Evolutionary conservation across 1,139 yeast genomes (phyloP).

Genomic region (Hansenula lynferdii): DNA sequence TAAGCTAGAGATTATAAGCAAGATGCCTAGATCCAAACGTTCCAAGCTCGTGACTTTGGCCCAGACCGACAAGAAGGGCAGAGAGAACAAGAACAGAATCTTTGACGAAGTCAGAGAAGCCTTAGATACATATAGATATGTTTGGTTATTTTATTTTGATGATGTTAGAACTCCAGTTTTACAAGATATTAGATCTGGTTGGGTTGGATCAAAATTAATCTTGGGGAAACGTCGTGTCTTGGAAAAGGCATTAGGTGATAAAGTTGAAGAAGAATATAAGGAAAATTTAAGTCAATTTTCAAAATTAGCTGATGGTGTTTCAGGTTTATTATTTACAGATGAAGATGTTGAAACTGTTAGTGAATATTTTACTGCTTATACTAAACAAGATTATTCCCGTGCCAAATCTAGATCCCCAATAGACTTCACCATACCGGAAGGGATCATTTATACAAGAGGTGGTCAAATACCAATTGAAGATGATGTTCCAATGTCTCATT

Average conservation of each 20-base stretch:
- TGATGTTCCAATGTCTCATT: slow-evolving; percentile 95
- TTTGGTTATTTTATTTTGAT: slow-evolving; percentile 82
- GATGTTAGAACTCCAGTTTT: slow-evolving; percentile 95
- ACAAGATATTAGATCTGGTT: slow-evolving; percentile 87
- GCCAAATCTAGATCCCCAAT: slow-evolving; percentile 84
- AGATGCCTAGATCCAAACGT: slow-evolving; percentile 95
- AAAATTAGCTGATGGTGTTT: slow-evolving; percentile 58
- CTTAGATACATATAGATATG: slow-evolving; percentile 70
- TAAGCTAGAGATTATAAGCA: slow-evolving; percentile 6
- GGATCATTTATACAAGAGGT: slow-evolving; percentile 90
- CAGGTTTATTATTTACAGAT: slow-evolving; percentile 85
- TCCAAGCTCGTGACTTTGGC: slow-evolving; percentile 92
- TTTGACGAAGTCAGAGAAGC: slow-evolving; percentile 86
- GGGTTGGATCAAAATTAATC: slow-evolving; percentile 85
- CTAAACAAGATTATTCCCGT: slow-evolving; percentile 80
- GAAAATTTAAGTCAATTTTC: slow-evolving; percentile 74
- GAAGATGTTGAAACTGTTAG: slow-evolving; percentile 81
- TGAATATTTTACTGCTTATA: slow-evolving; percentile 75
- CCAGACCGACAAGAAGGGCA: slow-evolving; percentile 93
- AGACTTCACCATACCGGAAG: slow-evolving; percentile 81
- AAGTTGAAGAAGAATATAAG: slow-evolving; percentile 84
- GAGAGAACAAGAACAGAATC: slow-evolving; percentile 84
- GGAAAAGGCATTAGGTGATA: slow-evolving; percentile 86
- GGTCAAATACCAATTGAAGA: slow-evolving; percentile 88
- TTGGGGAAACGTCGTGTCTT: slow-evolving; percentile 92